These are phyloP conservation scores for Mortierella alpina DNA, from an alignment of 192 early-diverging fungal species.

Conservation along the genomic window DNA sequence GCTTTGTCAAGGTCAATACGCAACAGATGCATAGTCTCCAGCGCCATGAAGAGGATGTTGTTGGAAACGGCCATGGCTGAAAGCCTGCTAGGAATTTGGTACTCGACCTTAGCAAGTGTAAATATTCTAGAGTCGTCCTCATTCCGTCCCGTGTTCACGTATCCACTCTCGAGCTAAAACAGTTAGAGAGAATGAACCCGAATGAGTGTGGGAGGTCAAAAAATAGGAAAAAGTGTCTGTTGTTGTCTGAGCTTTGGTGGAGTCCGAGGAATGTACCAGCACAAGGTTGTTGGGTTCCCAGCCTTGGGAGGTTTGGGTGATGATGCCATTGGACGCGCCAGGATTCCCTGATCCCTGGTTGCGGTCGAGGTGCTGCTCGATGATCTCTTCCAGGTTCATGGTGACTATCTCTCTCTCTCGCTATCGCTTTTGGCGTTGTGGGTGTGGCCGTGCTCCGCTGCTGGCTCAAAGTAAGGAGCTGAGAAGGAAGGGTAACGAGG, in stretches of 20 bases:
- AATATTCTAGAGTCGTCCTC: constrained; percentile 74
- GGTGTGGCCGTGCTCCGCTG: too few relatives aligned
- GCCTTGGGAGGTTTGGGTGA: constrained; percentile 38
- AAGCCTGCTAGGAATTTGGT: constrained; percentile 82
- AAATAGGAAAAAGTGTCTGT: background rate
- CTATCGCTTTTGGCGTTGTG: background rate
- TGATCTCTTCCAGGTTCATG: constrained; percentile 52
- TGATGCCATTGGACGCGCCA: constrained; percentile 19
- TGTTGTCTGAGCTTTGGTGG: background rate
- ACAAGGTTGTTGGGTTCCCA: constrained; percentile 52
- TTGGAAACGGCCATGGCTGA: constrained; percentile 83
- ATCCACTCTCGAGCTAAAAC: constrained; percentile 66
- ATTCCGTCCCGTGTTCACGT: constrained; percentile 63
- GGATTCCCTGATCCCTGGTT: constrained; percentile 16
- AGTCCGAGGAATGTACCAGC: constrained; percentile 12
- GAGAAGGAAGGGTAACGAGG: too few relatives aligned
- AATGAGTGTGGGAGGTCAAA: background rate
- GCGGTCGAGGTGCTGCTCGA: constrained; percentile 40
- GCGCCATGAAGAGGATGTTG: constrained; percentile 84
- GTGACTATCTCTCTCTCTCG: constrained; percentile 7
- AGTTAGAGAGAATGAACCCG: constrained; percentile 4
- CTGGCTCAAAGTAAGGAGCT: too few relatives aligned
- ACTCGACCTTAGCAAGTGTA: constrained; percentile 89
- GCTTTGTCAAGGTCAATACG: constrained; percentile 92
- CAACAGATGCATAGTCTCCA: constrained; percentile 78